A percentile compares a stretch with the other conserved stretches of the same genome.
Evolutionary conservation across 2,329 filamentous ascomycete species (phyloP).

Genomic region (Keithomyces neogunnii): DNA sequence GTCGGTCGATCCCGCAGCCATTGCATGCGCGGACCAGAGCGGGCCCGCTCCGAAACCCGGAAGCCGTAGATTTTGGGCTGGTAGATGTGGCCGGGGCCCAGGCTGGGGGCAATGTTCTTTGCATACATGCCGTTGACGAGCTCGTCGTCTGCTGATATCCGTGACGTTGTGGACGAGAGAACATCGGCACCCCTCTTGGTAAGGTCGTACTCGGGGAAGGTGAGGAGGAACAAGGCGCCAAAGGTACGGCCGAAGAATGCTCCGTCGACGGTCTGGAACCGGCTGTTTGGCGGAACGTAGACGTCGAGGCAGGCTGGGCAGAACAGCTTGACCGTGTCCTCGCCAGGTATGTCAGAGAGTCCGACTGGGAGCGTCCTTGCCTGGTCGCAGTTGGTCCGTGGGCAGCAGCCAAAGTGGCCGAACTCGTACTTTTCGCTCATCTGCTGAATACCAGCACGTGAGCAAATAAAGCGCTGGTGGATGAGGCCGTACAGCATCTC

Average conservation of each 20-base stretch:
- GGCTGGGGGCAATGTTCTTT: slow-evolving; percentile 78
- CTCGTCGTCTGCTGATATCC: slow-evolving; percentile 32
- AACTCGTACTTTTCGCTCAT: slow-evolving; percentile 99
- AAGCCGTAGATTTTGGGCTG: slow-evolving; percentile 97
- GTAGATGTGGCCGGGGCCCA: slow-evolving; percentile 78
- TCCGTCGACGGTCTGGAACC: slow-evolving; percentile 94
- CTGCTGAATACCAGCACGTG: slow-evolving; percentile 89
- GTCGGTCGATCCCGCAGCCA: slow-evolving; percentile 83
- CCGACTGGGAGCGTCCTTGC: slow-evolving; percentile 89
- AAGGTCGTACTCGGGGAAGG: slow-evolving; percentile 92
- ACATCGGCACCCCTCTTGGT: slow-evolving; percentile 59
- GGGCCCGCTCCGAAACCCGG: slow-evolving; percentile 80
- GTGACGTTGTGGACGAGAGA: slow-evolving; percentile 31
- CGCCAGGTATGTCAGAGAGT: slow-evolving; percentile 86
- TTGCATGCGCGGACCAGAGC: slow-evolving; percentile 89
- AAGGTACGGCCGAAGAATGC: slow-evolving; percentile 98
- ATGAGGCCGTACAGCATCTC: slow-evolving; percentile 97
- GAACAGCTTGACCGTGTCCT: slow-evolving; percentile 97
- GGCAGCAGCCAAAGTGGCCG: slow-evolving; percentile 91
- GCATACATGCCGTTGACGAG: slow-evolving; percentile 80
- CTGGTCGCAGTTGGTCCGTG: slow-evolving; percentile 86
- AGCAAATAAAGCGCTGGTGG: slow-evolving; percentile 97
- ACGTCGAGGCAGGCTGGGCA: slow-evolving; percentile 95
- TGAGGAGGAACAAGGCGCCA: slow-evolving; percentile 94
- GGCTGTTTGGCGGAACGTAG: slow-evolving; percentile 93